These are phyloP conservation scores for Fusarium nelsonii DNA, from an alignment of 2,329 filamentous ascomycete genomes.

Conservation along the genomic window DNA sequence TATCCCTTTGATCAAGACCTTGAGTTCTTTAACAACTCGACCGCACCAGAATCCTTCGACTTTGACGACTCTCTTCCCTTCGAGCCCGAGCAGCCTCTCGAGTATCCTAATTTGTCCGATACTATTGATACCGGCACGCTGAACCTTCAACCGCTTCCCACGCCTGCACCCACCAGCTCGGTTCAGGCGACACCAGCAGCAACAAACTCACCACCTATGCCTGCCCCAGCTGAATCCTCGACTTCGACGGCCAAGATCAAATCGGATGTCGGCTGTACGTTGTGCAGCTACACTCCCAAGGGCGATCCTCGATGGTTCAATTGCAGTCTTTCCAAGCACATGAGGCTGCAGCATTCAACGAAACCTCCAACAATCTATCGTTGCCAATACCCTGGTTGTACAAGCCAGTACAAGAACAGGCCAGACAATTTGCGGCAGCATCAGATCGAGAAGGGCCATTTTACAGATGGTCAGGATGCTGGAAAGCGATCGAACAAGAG, in stretches of 20 bases:
- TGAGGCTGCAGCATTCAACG: slow-evolving; percentile 64
- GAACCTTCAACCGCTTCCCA: slow-evolving; percentile 40
- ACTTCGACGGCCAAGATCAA: slow-evolving; percentile 54
- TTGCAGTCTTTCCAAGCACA: slow-evolving; percentile 70
- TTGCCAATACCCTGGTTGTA: slow-evolving; percentile 66
- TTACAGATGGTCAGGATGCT: slow-evolving; percentile 58
- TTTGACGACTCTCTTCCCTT: slow-evolving; percentile 39
- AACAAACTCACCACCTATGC: slow-evolving; percentile 44
- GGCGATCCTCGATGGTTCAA: slow-evolving; percentile 70
- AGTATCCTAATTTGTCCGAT: slow-evolving; percentile 22
- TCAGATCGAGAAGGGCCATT: slow-evolving; percentile 68
- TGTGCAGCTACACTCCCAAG: slow-evolving; percentile 68
- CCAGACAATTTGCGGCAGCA: slow-evolving; percentile 68
- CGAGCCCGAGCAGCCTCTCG: slow-evolving; percentile 16
- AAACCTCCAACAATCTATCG: slow-evolving; percentile 64
- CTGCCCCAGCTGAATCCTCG: slow-evolving; percentile 23
- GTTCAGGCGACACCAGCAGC: slow-evolving; percentile 40
- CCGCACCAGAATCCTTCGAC: slow-evolving; percentile 28
- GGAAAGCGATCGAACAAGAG: slow-evolving; percentile 60
- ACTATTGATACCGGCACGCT: slow-evolving; percentile 31
- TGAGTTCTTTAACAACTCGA: slow-evolving; percentile 33
- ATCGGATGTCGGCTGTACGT: slow-evolving; percentile 61
- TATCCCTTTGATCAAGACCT: slow-evolving; percentile 29
- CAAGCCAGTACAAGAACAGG: slow-evolving; percentile 67
- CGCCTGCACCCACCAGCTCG: slow-evolving; percentile 40